A percentile compares a stretch with the other conserved stretches of the same genome.
Conservation (phyloP, 306 rosid species). For the Pachyrhizus erosus region DNA sequence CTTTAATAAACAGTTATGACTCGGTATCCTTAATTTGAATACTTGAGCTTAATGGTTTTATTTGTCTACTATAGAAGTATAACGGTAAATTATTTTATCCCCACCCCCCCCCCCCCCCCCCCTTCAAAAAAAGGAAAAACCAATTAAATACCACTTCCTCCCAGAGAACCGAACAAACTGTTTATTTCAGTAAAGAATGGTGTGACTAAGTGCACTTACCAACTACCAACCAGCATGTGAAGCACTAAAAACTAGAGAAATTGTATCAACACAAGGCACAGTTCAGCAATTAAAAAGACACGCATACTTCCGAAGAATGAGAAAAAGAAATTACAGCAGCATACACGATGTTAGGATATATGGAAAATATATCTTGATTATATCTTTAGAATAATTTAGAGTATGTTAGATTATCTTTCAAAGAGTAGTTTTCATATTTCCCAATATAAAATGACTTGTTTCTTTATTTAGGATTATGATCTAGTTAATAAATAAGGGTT, state of each 20-base stretch:
- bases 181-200: slow-evolving; percentile 15
- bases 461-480: background rate
- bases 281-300: slow-evolving; percentile 2
- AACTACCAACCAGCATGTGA: slow-evolving; percentile 9
- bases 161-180: background rate
- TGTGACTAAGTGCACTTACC: slow-evolving; percentile 8
- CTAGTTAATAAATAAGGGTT: background rate
- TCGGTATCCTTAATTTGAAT: background rate
- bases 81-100: background rate
- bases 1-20: background rate
- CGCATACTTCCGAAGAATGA: background rate
- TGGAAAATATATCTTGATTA: background rate
- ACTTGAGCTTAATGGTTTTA: background rate
- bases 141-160: background rate
- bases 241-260: background rate
- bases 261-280: background rate
- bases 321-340: background rate
- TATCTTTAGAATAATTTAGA: slow-evolving; percentile 1
- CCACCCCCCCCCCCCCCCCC: no score
- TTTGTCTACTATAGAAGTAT: background rate
- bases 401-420: background rate
- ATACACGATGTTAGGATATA: background rate
- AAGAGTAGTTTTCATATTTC: background rate
- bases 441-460: background rate
- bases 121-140: no score